Percentiles rank a stretch among this genome's conserved stretches.
These are phyloP conservation scores for Sisymbrium irio DNA, from an alignment of 345 rosid genomes.

Conservation along the genomic window DNA sequence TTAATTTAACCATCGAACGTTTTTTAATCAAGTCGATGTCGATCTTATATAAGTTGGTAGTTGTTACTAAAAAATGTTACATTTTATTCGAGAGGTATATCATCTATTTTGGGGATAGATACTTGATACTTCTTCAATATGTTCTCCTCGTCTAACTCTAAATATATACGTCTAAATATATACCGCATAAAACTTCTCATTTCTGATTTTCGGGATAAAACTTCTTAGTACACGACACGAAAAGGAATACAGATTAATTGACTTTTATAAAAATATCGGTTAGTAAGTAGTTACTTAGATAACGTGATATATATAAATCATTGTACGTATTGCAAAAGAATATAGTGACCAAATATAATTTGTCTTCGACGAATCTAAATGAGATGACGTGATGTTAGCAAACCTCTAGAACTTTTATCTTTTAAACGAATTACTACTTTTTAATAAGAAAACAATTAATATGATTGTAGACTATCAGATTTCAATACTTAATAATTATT, in stretches of 20 bases:
- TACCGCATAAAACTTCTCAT: background rate
- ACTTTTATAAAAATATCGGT: background rate
- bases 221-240: background rate
- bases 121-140: no score
- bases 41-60: no score
- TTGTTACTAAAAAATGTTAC: background rate
- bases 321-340: background rate
- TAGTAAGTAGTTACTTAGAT: background rate
- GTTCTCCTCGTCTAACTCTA: background rate
- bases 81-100: background rate
- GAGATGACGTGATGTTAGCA: background rate
- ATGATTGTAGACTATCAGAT: background rate
- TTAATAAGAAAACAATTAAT: background rate
- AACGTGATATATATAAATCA: background rate
- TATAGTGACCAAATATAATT: background rate
- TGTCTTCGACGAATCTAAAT: background rate
- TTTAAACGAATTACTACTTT: background rate
- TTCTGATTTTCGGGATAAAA: background rate
- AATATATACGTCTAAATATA: background rate
- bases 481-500: background rate
- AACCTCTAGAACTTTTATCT: background rate
- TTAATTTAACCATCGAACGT: background rate
- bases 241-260: background rate
- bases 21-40: background rate
- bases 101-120: background rate